phyloP scores from a whole-genome alignment of 805 yeast species.

The Cyberlindnera mississippiensis region DNA sequence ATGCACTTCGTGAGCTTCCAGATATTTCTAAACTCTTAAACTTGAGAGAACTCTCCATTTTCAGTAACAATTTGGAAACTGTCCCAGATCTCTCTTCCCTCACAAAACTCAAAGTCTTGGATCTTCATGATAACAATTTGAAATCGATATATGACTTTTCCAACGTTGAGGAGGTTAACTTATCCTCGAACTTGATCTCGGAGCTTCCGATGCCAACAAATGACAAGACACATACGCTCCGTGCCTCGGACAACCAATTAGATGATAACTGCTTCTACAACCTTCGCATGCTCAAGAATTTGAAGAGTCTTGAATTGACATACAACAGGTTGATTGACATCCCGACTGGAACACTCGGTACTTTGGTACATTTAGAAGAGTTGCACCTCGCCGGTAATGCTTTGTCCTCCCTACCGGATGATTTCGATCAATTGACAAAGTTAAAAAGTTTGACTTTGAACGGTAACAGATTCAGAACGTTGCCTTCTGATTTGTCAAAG shows the following conservation, averaged over 20 bases:
- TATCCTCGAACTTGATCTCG: conserved; percentile 60
- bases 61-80: conserved; percentile 67
- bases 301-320: conserved; percentile 67
- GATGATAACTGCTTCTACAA: conserved; percentile 72
- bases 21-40: conserved; percentile 57
- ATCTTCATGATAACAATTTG: conserved; percentile 81
- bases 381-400: conserved; percentile 82
- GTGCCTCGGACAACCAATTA: conserved; percentile 79
- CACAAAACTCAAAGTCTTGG: conserved; percentile 58
- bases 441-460: conserved; percentile 67
- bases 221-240: conserved; percentile 41
- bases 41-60: conserved; percentile 63
- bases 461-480: conserved; percentile 77
- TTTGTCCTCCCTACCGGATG: conserved; percentile 75
- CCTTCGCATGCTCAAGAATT: conserved; percentile 52
- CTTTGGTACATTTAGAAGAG: conserved; percentile 53
- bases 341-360: conserved; percentile 64
- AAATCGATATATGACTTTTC: conserved; percentile 52
- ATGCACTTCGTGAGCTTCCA: conserved; percentile 77
- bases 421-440: conserved; percentile 57
- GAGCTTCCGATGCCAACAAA: conserved; percentile 37
- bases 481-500: conserved; percentile 85
- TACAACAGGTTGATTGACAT: conserved; percentile 83
- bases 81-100: conserved; percentile 67
- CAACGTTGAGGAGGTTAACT: conserved; percentile 49